phyloP scores from a whole-genome alignment of 139 green algal genomes.

The Chlamydomonas sp. region DNA sequence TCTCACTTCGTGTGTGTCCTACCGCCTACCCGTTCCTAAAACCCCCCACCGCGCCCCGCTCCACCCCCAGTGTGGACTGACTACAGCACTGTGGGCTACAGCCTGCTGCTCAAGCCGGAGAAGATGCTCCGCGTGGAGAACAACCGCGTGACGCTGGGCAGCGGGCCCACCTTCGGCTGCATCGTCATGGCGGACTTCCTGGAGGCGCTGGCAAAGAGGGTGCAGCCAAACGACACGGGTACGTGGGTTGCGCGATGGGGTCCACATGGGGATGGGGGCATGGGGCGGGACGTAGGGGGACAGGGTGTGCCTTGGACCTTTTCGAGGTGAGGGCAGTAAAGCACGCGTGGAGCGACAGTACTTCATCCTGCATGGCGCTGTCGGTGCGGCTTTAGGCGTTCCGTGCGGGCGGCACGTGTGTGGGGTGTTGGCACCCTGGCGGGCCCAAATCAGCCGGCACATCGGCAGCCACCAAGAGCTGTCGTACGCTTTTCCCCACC shows the following conservation, averaged over 20 bases:
- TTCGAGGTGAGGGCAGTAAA: too few relatives aligned
- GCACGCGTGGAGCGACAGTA: too few relatives aligned
- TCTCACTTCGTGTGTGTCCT: background rate
- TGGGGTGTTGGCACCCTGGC: too few relatives aligned
- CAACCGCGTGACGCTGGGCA: conserved; percentile 64
- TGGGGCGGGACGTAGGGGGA: too few relatives aligned
- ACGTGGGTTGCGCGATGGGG: background rate
- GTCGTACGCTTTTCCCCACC: too few relatives aligned
- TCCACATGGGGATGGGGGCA: background rate
- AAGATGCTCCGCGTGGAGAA: conserved; percentile 55
- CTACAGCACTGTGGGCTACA: conserved; percentile 81
- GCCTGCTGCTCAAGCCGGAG: conserved; percentile 68
- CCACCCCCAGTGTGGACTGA: conserved; percentile 60
- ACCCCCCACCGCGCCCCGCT: background rate
- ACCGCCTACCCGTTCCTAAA: background rate
- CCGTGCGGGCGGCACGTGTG: too few relatives aligned
- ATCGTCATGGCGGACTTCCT: conserved; percentile 67
- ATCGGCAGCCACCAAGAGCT: too few relatives aligned
- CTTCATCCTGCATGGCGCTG: too few relatives aligned
- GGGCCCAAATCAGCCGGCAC: too few relatives aligned
- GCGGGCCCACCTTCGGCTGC: conserved; percentile 71
- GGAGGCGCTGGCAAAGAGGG: conserved; percentile 49
- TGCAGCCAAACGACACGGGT: conserved; percentile 42
- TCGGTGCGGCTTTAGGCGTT: too few relatives aligned
- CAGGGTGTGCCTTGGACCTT: too few relatives aligned